Conservation (phyloP, 306 rosid species). For the Citrullus colocynthis region DNA sequence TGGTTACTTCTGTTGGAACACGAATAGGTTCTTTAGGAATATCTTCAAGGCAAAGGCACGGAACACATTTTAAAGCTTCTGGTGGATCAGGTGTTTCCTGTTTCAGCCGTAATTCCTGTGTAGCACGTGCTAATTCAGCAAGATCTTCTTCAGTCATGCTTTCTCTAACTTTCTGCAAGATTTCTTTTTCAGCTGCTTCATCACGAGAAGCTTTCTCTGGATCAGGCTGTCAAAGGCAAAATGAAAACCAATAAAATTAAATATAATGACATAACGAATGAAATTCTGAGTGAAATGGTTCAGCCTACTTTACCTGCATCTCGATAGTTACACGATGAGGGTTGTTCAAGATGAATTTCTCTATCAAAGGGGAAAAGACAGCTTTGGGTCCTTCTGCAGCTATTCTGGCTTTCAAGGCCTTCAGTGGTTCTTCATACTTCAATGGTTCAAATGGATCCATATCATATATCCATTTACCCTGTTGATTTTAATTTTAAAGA, state of each 20-base stretch:
- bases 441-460: conserved; percentile 93
- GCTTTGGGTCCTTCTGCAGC: conserved; percentile 76
- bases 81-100: conserved; percentile 98
- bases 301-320: conserved; percentile 63
- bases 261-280: conserved; percentile 2
- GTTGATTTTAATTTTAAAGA: background rate
- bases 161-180: conserved; percentile 59
- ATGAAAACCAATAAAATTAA: conserved; percentile 11
- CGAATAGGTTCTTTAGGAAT: conserved; percentile 85
- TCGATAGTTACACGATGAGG: conserved; percentile 80
- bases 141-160: conserved; percentile 87
- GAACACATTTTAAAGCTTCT: conserved; percentile 88
- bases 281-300: background rate
- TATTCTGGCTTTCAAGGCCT: conserved; percentile 75
- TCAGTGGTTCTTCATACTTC: conserved; percentile 84
- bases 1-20: conserved; percentile 65
- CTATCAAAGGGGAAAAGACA: conserved; percentile 83
- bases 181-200: conserved; percentile 68
- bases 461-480: conserved; percentile 99
- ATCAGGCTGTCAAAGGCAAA: conserved; percentile 61
- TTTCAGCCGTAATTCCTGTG: conserved; percentile 67
- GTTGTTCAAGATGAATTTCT: conserved; percentile 73
- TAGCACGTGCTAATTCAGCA: conserved; percentile 74
- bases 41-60: conserved; percentile 79
- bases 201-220: conserved; percentile 77